Percentiles rank a stretch among this genome's conserved stretches.
phyloP scores from a whole-genome alignment of 495 filamentous ascomycete species.

The Bacidia gigantensis region DNA sequence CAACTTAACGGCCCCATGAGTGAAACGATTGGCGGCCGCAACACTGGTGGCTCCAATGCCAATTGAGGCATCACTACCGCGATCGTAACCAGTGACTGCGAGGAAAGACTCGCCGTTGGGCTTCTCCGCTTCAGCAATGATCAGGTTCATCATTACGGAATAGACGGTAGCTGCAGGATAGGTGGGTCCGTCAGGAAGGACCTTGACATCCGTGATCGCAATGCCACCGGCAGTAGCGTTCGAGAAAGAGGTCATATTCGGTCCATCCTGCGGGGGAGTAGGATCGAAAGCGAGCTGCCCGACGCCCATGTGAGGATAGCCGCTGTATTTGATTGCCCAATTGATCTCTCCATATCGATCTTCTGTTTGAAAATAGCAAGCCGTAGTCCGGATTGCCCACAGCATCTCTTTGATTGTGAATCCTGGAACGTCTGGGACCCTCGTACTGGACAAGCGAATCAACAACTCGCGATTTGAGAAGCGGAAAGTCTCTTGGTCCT shows the following conservation, averaged over 20 bases:
- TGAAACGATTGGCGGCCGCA: neutral
- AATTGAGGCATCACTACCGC: neutral
- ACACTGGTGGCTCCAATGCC: neutral
- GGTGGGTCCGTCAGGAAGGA: neutral
- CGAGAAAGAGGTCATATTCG: neutral
- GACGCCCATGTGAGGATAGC: neutral
- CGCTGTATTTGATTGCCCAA: neutral
- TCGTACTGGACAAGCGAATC: neutral
- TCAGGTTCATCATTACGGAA: neutral
- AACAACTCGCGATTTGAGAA: neutral
- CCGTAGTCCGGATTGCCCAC: neutral
- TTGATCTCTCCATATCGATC: neutral
- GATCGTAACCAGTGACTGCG: neutral
- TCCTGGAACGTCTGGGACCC: neutral
- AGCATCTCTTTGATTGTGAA: constrained; percentile 2
- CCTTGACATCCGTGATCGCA: neutral
- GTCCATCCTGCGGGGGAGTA: too few species aligned
- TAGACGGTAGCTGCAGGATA: neutral
- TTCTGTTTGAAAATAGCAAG: neutral
- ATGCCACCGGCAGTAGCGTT: neutral
- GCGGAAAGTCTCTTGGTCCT: neutral
- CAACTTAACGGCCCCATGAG: neutral
- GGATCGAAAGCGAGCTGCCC: neutral
- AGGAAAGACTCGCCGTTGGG: neutral
- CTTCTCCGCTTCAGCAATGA: neutral